Base-by-base conservation (phyloP, 2,329 filamentous ascomycete genomes). In the Aspergillus tubingensis region DNA sequence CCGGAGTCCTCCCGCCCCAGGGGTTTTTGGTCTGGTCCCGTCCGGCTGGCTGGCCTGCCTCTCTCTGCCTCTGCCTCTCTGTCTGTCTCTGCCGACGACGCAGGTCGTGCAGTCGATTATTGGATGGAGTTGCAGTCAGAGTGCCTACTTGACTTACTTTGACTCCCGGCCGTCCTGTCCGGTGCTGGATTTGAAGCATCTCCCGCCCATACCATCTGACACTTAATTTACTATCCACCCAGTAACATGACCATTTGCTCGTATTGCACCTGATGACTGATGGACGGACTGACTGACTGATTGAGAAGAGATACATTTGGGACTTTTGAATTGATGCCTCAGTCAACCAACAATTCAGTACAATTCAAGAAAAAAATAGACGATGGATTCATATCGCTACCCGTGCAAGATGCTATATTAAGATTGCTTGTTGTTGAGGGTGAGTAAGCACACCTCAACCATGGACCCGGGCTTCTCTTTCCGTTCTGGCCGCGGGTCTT, bases 61-160 rank as follows among this genome's bases (percentile, higher is more conserved):
- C 13, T 19, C 23, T 49, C 23, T 43, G 6, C 10, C 27, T 30
- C 27, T 30, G 8, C 44, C 7, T 15, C 15, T 43, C 15, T 19
- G 17, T 43, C 39, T 19, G 17, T 44, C 41, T 44, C n/a, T 44
- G 21, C 41, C 17, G 41, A 44, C 17, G 17, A 44, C 47, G 47
- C 47, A 50, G 25, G 39, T 47, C 53, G 53, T 55, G 53, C 53
- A 55, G 53, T n/a, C 43, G 41, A 55, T 47, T 47, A 55, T 55
- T 55, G 53, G 53, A 55, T 36, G 43, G 53, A 43, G 13, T 55
- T 43, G 27, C 53, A 55, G 53, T 21, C 53, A 55, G 39, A 39
- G 10, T 17, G 53, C 39, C 53, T 30, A 4, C 30, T 36, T 36
- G 32, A 36, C 32, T 36, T 36, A 36, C 32, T 36, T 36, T 36